Evolutionary conservation across 345 rosid species (phyloP), one percentile per base, ranked within the genome.

Genomic region (Eucalyptus regnans): DNA sequence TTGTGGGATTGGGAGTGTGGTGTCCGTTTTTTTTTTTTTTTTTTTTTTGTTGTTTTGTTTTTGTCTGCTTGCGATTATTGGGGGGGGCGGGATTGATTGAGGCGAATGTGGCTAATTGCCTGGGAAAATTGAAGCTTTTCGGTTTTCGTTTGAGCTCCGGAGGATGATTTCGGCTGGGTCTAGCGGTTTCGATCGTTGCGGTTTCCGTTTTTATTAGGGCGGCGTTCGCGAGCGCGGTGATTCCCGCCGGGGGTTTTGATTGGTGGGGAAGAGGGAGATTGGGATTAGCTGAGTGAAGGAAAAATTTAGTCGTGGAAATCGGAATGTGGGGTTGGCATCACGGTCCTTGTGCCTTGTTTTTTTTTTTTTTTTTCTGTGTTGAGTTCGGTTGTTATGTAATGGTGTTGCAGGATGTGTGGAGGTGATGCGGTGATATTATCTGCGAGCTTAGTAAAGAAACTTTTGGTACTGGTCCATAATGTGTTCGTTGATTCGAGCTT

Each of bases 31-130:
- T 0, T 37, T 11, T 58, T 2, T 25, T 16, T 7, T 50, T 41
- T n/a, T n/a, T 41, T 41, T 41, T 4, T 41, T 41, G 41, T 41
- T 41, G 41, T 50, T 50, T 16, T 15, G 1, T 14, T 50, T 52
- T 58, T 33, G 44, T 9, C 83, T 41, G 15, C 16, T 76, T 41
- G 25, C 15, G 4, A 23, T 20, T 76, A 76, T 20, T 29, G 76
- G 5, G 81, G 5, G 81, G 0, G 29, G 27, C 0, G 27, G 48
- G 23, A 37, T 76, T 76, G 84, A 23, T 41, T 22, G 84, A 20
- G 16, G 84, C 1, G 27, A 22, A 76, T 41, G 84, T 10, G 84
- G 84, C 48, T 56, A 20, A 71, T 37, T 37, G 25, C 81, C 5
- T 52, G 43, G 79, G 37, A 31, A 31, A 31, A 5, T 68, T 31